Evolutionary conservation across 257 asterid species (phyloP).

Genomic region (Forsythia viridissima): DNA sequence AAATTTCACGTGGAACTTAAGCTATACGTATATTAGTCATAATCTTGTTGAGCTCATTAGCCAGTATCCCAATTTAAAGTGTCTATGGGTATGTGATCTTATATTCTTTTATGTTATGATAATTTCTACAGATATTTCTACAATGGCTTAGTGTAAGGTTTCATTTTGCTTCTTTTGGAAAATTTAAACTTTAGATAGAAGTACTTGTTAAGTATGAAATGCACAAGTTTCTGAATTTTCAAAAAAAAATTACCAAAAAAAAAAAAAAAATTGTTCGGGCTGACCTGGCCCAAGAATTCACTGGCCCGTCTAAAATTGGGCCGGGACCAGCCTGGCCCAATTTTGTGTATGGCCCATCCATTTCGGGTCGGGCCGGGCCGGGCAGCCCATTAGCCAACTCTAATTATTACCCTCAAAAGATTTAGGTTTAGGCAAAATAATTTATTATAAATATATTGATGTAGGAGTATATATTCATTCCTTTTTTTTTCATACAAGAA

Average conservation of each 20-base stretch:
- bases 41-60: constrained; percentile 23
- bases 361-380: too few relatives aligned
- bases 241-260: too few relatives aligned
- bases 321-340: too few relatives aligned
- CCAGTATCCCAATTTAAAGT: constrained; percentile 30
- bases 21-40: too few relatives aligned
- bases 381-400: too few relatives aligned
- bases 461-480: background rate
- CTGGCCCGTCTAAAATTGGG: too few relatives aligned
- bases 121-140: too few relatives aligned
- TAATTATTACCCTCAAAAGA: background rate
- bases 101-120: background rate
- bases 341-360: too few relatives aligned
- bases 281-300: too few relatives aligned
- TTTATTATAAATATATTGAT: background rate
- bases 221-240: constrained; percentile 1
- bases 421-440: background rate
- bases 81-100: constrained; percentile 62
- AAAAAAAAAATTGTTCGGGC: too few relatives aligned
- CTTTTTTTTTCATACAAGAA: background rate
- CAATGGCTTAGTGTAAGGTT: background rate
- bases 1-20: too few relatives aligned
- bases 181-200: background rate
- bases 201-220: constrained; percentile 5
- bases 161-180: background rate